Evolutionary conservation across 495 filamentous ascomycete species (phyloP), one percentile per base, ranked within the genome.

Genomic region (Penicillium verhagenii): DNA sequence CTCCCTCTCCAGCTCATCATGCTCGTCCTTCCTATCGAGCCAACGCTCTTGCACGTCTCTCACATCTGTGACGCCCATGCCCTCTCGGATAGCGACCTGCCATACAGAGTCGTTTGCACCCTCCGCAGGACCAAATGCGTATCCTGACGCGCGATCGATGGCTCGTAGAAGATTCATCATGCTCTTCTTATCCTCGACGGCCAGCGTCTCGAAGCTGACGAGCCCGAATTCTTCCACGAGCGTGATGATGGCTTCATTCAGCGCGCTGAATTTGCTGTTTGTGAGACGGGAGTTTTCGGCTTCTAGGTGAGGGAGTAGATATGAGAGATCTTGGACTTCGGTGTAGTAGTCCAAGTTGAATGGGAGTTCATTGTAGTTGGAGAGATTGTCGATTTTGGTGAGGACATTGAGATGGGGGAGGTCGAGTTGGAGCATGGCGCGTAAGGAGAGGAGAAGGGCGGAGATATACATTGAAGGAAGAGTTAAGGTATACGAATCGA

Each of bases 331-430:
- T 71, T 97, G 91, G n/a, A 97, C 92, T 66, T 98, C 94, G 48
- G 94, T 96, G 72, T 97, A 98, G 69, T 85, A 98, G 58, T 96
- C 91, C 31, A 98, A 82, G 60, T 93, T 92, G 78, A 98, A 97
- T 0, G 91, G 89, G 0, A 97, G 83, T 8, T 86, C 82, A 38
- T 86, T 81, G 65, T 96, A 96, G 59, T 82, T 80, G 10, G 80
- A 74, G 26, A 97, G 75, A 57, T 94, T 95, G 73, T 98, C 94
- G 70, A 98, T 96, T 73, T 98, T 98, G 18, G 92, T 96, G 21
- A 98, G 80, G 52, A 97, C 89, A 68, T 98, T 97, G 51, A 98
- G 78, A 63, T 96, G 90, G 13, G 94, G 90, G 26, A 97, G 85
- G 65, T 96, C 93, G 77, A 98, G 90, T 74, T 97, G 93, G 26